These are phyloP conservation scores for Cercophora newfieldiana DNA, from an alignment of 495 filamentous ascomycete species.

Conservation along the genomic window DNA sequence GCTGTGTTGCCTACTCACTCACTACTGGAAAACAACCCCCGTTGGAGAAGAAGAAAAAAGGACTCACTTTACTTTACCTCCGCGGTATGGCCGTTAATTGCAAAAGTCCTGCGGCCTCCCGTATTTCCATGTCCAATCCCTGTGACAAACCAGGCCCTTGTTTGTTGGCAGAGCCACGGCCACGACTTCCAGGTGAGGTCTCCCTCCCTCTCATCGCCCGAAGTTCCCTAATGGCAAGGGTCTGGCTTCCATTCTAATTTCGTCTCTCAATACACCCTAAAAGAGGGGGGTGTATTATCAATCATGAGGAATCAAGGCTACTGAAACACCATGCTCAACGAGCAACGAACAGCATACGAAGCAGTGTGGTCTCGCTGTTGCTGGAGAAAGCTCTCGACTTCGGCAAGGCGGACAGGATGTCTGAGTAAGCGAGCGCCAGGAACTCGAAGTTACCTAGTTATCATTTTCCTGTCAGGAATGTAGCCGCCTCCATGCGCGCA, in stretches of 20 bases:
- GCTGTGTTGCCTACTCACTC: background rate
- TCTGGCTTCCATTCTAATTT: background rate
- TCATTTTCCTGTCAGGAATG: background rate
- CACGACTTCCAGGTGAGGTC: background rate
- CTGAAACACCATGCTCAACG: background rate
- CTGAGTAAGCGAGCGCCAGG: background rate
- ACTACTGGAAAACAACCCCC: background rate
- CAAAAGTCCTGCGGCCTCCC: background rate
- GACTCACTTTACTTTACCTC: background rate
- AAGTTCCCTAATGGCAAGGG: background rate
- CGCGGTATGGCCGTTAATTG: constrained; percentile 1
- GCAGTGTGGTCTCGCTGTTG: background rate
- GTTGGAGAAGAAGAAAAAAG: background rate
- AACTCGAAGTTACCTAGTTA: too few species aligned
- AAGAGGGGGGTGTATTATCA: background rate
- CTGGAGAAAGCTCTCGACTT: too few species aligned
- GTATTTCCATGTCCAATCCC: background rate
- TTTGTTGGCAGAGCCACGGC: background rate
- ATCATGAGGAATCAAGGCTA: background rate
- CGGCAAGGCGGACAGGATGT: background rate
- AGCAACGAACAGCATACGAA: background rate
- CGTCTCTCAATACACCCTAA: background rate
- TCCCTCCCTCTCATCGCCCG: background rate
- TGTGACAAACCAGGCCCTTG: background rate
- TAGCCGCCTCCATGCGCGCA: background rate